Conservation (phyloP, 768 basidiomycete species). For the Boletus vinaceobasis region DNA sequence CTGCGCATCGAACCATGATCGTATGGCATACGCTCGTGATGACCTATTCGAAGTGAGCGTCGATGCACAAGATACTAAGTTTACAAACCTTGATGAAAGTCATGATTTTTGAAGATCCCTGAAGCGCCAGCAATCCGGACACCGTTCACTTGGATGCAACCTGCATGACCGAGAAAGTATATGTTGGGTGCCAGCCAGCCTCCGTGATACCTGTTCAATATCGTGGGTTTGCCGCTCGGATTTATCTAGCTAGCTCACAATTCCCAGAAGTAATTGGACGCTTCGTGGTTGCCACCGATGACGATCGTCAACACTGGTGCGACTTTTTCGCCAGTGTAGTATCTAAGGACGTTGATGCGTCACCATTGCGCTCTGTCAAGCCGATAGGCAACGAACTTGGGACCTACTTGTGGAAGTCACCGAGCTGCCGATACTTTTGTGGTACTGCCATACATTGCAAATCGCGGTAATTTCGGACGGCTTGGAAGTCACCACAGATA, state of each 20-base stretch:
- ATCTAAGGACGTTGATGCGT: constrained; percentile 42
- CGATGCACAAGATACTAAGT: neutral
- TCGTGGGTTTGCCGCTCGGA: constrained; percentile 1
- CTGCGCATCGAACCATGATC: constrained; percentile 68
- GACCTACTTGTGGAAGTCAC: constrained; percentile 75
- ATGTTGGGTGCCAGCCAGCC: constrained; percentile 97
- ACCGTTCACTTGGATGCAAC: constrained; percentile 84
- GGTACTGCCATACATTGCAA: constrained; percentile 91
- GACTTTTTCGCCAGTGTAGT: constrained; percentile 78
- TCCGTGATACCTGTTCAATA: constrained; percentile 73
- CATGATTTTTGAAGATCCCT: constrained; percentile 81
- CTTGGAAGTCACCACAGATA: constrained; percentile 96
- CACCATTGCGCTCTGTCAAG: neutral
- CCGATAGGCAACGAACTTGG: neutral
- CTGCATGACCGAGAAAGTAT: constrained; percentile 92
- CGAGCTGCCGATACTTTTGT: constrained; percentile 78
- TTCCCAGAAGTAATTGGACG: constrained; percentile 96
- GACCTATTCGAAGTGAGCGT: constrained; percentile 43
- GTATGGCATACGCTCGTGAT: constrained; percentile 83
- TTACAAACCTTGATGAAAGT: constrained; percentile 64
- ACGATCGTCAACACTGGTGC: constrained; percentile 89
- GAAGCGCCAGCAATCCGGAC: constrained; percentile 86
- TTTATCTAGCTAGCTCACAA: constrained; percentile 50
- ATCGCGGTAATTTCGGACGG: constrained; percentile 81
- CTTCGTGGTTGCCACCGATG: constrained; percentile 98